Conservation (phyloP, 2,329 filamentous ascomycete genomes). For the Fusarium humuli region DNA sequence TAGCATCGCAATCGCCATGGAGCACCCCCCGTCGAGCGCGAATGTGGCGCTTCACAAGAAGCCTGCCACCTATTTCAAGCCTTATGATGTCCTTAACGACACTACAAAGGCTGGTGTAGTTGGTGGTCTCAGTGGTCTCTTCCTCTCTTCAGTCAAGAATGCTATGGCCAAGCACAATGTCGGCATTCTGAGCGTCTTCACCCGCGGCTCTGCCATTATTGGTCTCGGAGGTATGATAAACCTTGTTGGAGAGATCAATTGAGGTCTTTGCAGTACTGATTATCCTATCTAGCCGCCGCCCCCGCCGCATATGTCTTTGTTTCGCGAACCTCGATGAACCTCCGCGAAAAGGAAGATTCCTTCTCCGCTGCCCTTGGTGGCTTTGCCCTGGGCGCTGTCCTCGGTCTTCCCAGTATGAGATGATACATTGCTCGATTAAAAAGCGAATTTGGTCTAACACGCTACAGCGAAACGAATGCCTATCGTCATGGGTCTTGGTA, state of each 20-base stretch:
- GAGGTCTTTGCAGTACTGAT: constrained; percentile 34
- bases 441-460: constrained; percentile 31
- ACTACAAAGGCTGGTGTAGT: constrained; percentile 73
- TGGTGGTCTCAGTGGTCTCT: constrained; percentile 74
- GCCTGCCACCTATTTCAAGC: constrained; percentile 65
- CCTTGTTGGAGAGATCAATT: constrained; percentile 29
- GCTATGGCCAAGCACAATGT: constrained; percentile 85
- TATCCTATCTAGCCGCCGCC: constrained; percentile 61
- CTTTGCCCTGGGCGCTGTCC: constrained; percentile 77
- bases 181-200: constrained; percentile 83
- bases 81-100: constrained; percentile 78
- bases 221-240: constrained; percentile 56
- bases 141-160: constrained; percentile 85
- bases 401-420: constrained; percentile 84
- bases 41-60: constrained; percentile 45
- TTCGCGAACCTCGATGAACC: constrained; percentile 80
- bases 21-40: constrained; percentile 47
- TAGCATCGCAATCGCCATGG: constrained; percentile 49
- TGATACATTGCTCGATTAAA: constrained; percentile 44
- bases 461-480: constrained; percentile 67
- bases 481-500: constrained; percentile 75
- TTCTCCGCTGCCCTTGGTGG: constrained; percentile 81
- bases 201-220: constrained; percentile 80
- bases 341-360: constrained; percentile 84
- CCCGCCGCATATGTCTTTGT: constrained; percentile 84